Base-by-base conservation (phyloP, 805 yeast genomes). In the Candida germanica region DNA sequence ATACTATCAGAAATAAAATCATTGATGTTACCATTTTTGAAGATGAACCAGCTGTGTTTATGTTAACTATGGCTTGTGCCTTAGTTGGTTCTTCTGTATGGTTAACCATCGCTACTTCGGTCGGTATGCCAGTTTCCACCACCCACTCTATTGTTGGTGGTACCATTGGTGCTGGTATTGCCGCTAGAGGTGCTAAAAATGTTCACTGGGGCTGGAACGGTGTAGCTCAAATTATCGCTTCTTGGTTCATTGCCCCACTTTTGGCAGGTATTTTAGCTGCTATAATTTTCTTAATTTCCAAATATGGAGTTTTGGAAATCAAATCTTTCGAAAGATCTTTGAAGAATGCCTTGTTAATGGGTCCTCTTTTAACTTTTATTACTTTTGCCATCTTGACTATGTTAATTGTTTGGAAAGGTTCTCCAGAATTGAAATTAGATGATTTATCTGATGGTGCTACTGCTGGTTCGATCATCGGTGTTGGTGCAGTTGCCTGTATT, bases 61-160 rank as follows among this genome's bases (percentile, higher is more conserved):
- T 83, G 86, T 64, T 83, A 33, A 73, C 83, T 19, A 83, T 83
- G 89, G 69, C 82, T 13, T 77, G 83, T 64, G 89, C 91, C 20
- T 61, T 80, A 36, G 75, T 81, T 37, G 91, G 89, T 29, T 79
- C 87, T 4, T 79, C 89, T 1, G 29, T 67, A 19, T 83, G 89
- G 89, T 67, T 83, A 36, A 62, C 82, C 4, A 36, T 79, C 40
- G 89, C 89, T 26, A 83, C 89, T 11, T 43, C 55, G 2, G 59
- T 81, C 21, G 85, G 86, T 44, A 71, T 79, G 74, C 89, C 89
- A n/a, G 88, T 82, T 28, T 83, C 89, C 13, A 81, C 89, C 12
- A 83, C 91, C 8, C 89, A 83, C 52, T 79, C 87, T 7, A 80
- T 83, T 45, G 82, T 83, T 33, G 89, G 89, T 50, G 88, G 78